Percentiles rank a stretch among this genome's conserved stretches.
phyloP scores from a whole-genome alignment of 192 early-diverging fungal genomes.

The Coemansia sp. region DNA sequence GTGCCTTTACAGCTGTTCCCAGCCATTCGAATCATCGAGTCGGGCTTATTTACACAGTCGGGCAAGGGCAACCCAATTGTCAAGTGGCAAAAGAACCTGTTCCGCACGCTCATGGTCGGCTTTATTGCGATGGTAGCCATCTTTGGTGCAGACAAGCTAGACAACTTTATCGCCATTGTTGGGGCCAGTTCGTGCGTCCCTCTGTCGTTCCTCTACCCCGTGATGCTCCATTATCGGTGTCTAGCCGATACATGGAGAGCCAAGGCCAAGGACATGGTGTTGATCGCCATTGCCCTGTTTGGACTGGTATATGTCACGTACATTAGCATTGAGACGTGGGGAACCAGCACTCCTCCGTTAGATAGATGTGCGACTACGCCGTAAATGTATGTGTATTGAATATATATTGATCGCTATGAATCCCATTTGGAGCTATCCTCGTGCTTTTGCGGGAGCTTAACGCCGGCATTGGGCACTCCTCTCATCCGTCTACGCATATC shows the following conservation, averaged over 20 bases:
- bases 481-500: constrained; percentile 53
- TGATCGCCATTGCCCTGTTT: constrained; percentile 68
- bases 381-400: background rate
- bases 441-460: constrained; percentile 14
- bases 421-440: constrained; percentile 47
- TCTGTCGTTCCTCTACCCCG: constrained; percentile 83
- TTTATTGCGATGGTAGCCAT: constrained; percentile 74
- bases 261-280: constrained; percentile 58
- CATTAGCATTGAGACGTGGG: constrained; percentile 64
- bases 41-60: constrained; percentile 76
- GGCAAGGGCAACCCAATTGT: constrained; percentile 77
- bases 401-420: constrained; percentile 2
- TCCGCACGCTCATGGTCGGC: constrained; percentile 66
- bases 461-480: constrained; percentile 37
- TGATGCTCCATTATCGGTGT: constrained; percentile 76
- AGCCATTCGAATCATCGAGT: constrained; percentile 90
- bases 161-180: constrained; percentile 82
- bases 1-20: constrained; percentile 94
- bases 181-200: constrained; percentile 76
- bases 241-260: constrained; percentile 55
- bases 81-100: constrained; percentile 87
- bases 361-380: constrained; percentile 29
- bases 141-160: constrained; percentile 72
- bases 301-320: constrained; percentile 82
- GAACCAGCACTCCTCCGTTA: constrained; percentile 31